These are phyloP conservation scores for Phytophthora capsici DNA, from an alignment of 352 stramenopile genomes.

Conservation along the genomic window DNA sequence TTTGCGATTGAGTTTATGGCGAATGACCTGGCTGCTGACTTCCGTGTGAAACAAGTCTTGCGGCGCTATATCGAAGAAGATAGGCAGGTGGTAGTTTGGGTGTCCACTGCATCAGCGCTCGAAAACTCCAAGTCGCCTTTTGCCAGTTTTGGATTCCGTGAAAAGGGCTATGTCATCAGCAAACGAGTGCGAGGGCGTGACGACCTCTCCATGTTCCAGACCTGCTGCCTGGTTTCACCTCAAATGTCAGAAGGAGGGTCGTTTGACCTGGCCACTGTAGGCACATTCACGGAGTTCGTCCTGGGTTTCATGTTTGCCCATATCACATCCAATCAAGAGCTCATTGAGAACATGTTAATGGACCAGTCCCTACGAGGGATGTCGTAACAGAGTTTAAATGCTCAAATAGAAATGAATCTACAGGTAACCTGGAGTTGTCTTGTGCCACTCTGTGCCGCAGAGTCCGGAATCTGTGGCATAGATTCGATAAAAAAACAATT, in stretches of 20 bases:
- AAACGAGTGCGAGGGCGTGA: constrained; percentile 32
- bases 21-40: constrained; percentile 42
- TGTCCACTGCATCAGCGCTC: constrained; percentile 38
- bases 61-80: constrained; percentile 42
- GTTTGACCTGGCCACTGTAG: constrained; percentile 35
- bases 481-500: too few species aligned
- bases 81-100: constrained; percentile 50
- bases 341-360: constrained; percentile 50
- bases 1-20: constrained; percentile 45
- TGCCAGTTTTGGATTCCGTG: constrained; percentile 41
- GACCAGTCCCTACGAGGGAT: constrained; percentile 33
- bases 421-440: too few species aligned
- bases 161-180: constrained; percentile 54
- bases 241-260: constrained; percentile 35
- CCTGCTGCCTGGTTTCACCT: constrained; percentile 42
- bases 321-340: constrained; percentile 40
- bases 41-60: constrained; percentile 45
- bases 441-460: too few species aligned
- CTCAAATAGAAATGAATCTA: constrained; percentile 5
- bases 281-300: constrained; percentile 46
- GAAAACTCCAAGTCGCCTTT: constrained; percentile 48
- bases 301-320: constrained; percentile 43
- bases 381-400: not conserved
- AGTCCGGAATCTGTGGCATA: too few species aligned
- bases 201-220: constrained; percentile 45